phyloP scores from a whole-genome alignment of 805 yeast genomes.

The Millerozyma miso region DNA sequence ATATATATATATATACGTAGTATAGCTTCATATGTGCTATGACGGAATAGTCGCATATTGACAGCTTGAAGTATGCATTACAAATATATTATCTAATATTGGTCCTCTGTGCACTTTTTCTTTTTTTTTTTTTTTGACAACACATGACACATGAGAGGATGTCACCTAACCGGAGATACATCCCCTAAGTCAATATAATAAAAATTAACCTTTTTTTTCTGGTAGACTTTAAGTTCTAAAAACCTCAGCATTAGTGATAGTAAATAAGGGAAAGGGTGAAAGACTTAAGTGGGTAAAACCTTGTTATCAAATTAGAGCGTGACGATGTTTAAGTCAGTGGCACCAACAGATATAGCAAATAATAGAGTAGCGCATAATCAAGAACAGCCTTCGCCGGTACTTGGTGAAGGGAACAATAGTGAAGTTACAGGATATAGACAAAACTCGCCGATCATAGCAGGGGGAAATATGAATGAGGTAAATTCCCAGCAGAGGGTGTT shows the following conservation, averaged over 20 bases:
- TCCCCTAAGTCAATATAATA: neutral
- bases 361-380: neutral
- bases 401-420: neutral
- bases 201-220: too few relatives aligned
- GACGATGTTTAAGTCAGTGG: conserved; percentile 5
- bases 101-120: neutral
- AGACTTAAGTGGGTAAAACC: neutral
- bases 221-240: neutral
- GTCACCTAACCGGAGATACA: neutral
- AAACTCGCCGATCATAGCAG: neutral
- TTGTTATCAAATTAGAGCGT: neutral
- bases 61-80: neutral
- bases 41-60: neutral
- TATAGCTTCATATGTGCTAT: neutral
- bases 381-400: neutral
- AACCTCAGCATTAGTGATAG: neutral
- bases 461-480: neutral
- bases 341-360: conserved; percentile 5
- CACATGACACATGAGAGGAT: conserved; percentile 24
- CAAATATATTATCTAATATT: too few relatives aligned
- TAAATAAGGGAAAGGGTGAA: neutral
- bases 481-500: conserved; percentile 7
- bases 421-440: neutral
- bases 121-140: too few relatives aligned
- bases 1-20: neutral